phyloP scores from a whole-genome alignment of 2,329 filamentous ascomycete genomes.

The Cercospora sp. region DNA sequence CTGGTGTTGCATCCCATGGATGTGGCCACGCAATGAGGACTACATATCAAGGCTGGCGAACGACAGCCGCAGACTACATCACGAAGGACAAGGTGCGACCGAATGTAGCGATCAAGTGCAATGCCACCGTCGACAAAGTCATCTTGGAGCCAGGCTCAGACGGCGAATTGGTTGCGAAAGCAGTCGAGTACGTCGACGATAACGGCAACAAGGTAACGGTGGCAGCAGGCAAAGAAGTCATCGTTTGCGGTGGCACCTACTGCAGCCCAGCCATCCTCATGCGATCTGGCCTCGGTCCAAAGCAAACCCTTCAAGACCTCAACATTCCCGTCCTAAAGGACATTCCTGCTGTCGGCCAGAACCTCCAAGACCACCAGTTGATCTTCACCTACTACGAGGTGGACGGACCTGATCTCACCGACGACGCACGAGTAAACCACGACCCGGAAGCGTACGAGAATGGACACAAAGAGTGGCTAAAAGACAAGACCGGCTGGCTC shows the following conservation, averaged over 20 bases:
- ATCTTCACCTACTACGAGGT: slow-evolving; percentile 64
- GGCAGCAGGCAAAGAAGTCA: slow-evolving; percentile 24
- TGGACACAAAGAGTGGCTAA: slow-evolving; percentile 57
- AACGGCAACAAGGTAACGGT: slow-evolving; percentile 44
- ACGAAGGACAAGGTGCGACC: slow-evolving; percentile 41
- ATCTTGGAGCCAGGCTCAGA: slow-evolving; percentile 58
- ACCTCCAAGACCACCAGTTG: slow-evolving; percentile 30
- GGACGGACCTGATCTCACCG: slow-evolving; percentile 53
- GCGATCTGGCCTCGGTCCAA: slow-evolving; percentile 55
- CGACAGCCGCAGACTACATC: slow-evolving; percentile 57
- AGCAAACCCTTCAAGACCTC: slow-evolving; percentile 41
- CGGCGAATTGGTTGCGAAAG: slow-evolving; percentile 49
- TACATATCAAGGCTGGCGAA: slow-evolving; percentile 54
- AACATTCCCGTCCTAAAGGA: slow-evolving; percentile 52
- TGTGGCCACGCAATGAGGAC: slow-evolving; percentile 58
- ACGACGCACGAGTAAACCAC: slow-evolving; percentile 59
- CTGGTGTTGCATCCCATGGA: slow-evolving; percentile 53
- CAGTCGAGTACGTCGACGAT: slow-evolving; percentile 45
- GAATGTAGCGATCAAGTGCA: slow-evolving; percentile 50
- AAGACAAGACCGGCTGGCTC: slow-evolving; percentile 59
- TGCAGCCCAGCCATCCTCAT: slow-evolving; percentile 57
- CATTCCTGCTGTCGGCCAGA: slow-evolving; percentile 56
- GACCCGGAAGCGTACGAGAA: slow-evolving; percentile 51
- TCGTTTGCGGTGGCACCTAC: slow-evolving; percentile 51
- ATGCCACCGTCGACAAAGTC: slow-evolving; percentile 59